A percentile compares a stretch with the other conserved stretches of the same genome.
Conservation (phyloP, 805 yeast genomes). For the Ogataea zsoltii region DNA sequence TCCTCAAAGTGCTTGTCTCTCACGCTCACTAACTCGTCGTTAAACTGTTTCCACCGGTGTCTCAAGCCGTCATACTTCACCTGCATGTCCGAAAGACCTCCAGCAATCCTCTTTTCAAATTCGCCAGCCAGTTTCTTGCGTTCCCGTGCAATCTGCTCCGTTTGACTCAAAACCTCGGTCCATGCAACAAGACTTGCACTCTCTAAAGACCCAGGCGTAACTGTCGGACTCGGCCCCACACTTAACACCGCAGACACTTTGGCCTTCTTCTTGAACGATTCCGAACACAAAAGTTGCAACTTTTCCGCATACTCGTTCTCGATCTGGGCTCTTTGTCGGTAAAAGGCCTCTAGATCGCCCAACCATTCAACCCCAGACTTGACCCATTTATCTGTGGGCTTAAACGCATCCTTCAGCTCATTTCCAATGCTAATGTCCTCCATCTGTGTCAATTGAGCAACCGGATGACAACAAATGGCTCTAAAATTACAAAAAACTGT, state of each 20-base stretch:
- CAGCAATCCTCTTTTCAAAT: slow-evolving; percentile 58
- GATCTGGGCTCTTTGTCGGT: slow-evolving; percentile 75
- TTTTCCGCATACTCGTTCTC: slow-evolving; percentile 82
- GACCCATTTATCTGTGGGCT: slow-evolving; percentile 78
- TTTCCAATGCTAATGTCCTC: slow-evolving; percentile 55
- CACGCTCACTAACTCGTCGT: slow-evolving; percentile 55
- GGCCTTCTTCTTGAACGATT: slow-evolving; percentile 76
- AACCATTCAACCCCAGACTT: slow-evolving; percentile 72
- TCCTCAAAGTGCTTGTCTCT: slow-evolving; percentile 53
- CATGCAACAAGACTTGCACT: slow-evolving; percentile 85
- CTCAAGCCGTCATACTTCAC: slow-evolving; percentile 54
- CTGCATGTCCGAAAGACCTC: slow-evolving; percentile 57
- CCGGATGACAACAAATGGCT: neutral
- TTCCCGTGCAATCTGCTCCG: slow-evolving; percentile 76
- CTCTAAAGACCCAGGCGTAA: slow-evolving; percentile 95
- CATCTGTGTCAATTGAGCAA: slow-evolving; percentile 14
- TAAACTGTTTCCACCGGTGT: slow-evolving; percentile 55
- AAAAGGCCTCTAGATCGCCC: slow-evolving; percentile 76
- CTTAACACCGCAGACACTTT: slow-evolving; percentile 63
- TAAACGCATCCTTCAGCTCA: slow-evolving; percentile 78
- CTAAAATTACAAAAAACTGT: neutral
- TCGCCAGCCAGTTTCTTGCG: slow-evolving; percentile 59
- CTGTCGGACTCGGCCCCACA: slow-evolving; percentile 88
- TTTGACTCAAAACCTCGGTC: slow-evolving; percentile 83
- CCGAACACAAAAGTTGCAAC: slow-evolving; percentile 61